These are phyloP conservation scores for Blastocystis sp. DNA, from an alignment of 352 stramenopile species.

Conservation along the genomic window DNA sequence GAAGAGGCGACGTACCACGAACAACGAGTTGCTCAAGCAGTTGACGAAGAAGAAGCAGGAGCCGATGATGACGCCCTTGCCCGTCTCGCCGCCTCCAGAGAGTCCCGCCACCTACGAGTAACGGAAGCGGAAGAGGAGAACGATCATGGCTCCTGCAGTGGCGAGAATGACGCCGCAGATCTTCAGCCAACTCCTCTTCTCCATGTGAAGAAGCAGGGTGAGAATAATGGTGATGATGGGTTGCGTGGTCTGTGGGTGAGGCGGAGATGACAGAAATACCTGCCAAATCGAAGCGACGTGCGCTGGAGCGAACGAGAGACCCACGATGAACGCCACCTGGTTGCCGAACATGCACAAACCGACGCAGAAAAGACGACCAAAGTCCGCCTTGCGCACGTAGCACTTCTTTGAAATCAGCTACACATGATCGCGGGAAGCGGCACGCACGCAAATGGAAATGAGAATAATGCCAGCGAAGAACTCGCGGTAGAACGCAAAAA, in stretches of 20 bases:
- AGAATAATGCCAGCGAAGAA: slow-evolving; percentile 68
- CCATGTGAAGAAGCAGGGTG: slow-evolving; percentile 22
- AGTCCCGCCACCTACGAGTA: background rate
- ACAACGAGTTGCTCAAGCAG: slow-evolving; percentile 55
- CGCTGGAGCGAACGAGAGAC: slow-evolving; percentile 47
- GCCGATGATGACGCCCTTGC: slow-evolving; percentile 33
- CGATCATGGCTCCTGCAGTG: slow-evolving; percentile 7
- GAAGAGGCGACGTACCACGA: slow-evolving; percentile 1
- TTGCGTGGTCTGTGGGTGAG: background rate
- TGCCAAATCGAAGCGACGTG: slow-evolving; percentile 66
- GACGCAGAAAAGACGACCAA: slow-evolving; percentile 12
- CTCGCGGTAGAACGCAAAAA: slow-evolving; percentile 71
- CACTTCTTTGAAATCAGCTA: slow-evolving; percentile 9
- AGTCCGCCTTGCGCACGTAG: slow-evolving; percentile 6
- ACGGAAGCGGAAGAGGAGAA: background rate
- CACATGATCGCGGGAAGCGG: background rate
- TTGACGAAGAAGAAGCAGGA: slow-evolving; percentile 65
- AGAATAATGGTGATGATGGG: slow-evolving; percentile 52
- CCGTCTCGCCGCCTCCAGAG: background rate
- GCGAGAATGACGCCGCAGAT: slow-evolving; percentile 25
- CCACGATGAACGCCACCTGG: slow-evolving; percentile 50
- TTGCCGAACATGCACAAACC: slow-evolving; percentile 68
- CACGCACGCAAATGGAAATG: slow-evolving; percentile 28
- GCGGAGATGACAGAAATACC: background rate
- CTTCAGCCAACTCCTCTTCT: slow-evolving; percentile 38